A percentile compares a stretch with the other conserved stretches of the same genome.
Evolutionary conservation across 306 rosid genomes (phyloP).

Genomic region (Lotus japonicus): DNA sequence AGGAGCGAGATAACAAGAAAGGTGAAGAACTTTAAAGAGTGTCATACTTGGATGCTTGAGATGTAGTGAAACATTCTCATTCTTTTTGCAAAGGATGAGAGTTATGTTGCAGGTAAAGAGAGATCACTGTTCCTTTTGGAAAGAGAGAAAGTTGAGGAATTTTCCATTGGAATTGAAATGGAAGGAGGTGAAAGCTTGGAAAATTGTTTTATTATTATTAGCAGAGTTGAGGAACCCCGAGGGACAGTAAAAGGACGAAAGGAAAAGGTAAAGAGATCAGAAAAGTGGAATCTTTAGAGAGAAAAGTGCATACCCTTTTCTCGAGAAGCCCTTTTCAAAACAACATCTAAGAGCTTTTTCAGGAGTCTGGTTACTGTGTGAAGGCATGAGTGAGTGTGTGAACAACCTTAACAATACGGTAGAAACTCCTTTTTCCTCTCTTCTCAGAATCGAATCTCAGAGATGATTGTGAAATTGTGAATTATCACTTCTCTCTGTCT

Average conservation of each 20-base stretch:
- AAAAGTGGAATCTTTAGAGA: conserved; percentile 52
- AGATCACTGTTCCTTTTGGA: neutral
- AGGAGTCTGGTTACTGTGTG: conserved; percentile 30
- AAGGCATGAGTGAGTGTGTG: neutral
- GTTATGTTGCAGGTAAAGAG: conserved; percentile 11
- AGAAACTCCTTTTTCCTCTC: neutral
- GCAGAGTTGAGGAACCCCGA: conserved; percentile 26
- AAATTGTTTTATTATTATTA: neutral
- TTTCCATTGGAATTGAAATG: conserved; percentile 4
- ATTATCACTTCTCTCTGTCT: no score
- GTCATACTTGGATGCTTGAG: conserved; percentile 11
- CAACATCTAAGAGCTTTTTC: conserved; percentile 36
- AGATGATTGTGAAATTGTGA: neutral
- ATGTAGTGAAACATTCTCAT: conserved; percentile 23
- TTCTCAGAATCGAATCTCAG: neutral
- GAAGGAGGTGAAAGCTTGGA: neutral
- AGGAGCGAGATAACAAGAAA: no score
- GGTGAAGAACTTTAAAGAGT: neutral
- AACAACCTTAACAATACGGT: conserved; percentile 32
- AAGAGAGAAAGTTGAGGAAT: neutral
- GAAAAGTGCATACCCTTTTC: conserved; percentile 41
- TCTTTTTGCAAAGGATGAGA: conserved; percentile 13
- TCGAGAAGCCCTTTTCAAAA: conserved; percentile 40
- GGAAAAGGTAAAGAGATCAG: conserved; percentile 36
- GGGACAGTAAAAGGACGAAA: conserved; percentile 41